These are phyloP conservation scores for Sclerotiophoma versabilis DNA, from an alignment of 2,329 filamentous ascomycete genomes.

Conservation along the genomic window DNA sequence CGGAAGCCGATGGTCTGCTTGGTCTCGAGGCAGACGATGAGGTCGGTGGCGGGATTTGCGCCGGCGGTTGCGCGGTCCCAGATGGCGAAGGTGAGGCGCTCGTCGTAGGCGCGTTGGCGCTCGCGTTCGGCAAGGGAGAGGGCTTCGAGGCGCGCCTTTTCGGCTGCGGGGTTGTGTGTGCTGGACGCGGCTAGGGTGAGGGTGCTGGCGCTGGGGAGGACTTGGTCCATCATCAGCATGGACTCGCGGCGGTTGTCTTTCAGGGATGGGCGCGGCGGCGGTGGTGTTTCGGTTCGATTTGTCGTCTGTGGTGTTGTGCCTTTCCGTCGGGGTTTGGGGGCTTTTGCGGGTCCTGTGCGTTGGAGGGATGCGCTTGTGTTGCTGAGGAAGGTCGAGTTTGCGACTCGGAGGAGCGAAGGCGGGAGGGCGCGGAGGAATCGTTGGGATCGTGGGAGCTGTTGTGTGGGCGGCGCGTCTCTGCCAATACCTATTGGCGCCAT, in stretches of 20 bases:
- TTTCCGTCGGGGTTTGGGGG: slow-evolving; percentile 45
- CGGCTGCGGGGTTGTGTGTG: slow-evolving; percentile 41
- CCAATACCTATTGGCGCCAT: slow-evolving; percentile 63
- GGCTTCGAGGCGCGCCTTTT: slow-evolving; percentile 53
- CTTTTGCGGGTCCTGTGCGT: slow-evolving; percentile 61
- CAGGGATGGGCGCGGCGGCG: slow-evolving; percentile 26
- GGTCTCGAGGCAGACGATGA: slow-evolving; percentile 90
- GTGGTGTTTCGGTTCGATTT: slow-evolving; percentile 15
- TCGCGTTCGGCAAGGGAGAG: slow-evolving; percentile 73
- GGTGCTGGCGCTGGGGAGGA: slow-evolving; percentile 50
- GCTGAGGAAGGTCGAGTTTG: slow-evolving; percentile 94
- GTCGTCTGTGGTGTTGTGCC: slow-evolving; percentile 28
- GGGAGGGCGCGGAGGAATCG: slow-evolving; percentile 88
- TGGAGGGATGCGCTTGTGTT: slow-evolving; percentile 83
- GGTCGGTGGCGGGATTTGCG: slow-evolving; percentile 91
- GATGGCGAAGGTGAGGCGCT: slow-evolving; percentile 86
- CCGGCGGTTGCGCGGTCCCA: slow-evolving; percentile 92
- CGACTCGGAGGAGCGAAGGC: slow-evolving; percentile 88
- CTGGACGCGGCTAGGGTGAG: slow-evolving; percentile 39
- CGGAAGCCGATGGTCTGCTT: slow-evolving; percentile 92
- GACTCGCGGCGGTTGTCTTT: slow-evolving; percentile 53
- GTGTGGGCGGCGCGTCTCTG: slow-evolving; percentile 77
- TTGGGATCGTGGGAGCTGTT: slow-evolving; percentile 89
- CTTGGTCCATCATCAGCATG: slow-evolving; percentile 59
- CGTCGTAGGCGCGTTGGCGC: slow-evolving; percentile 79